A percentile compares a stretch with the other conserved stretches of the same genome.
These are phyloP conservation scores for Dryas octopetala DNA, from an alignment of 306 rosid species.

Conservation along the genomic window DNA sequence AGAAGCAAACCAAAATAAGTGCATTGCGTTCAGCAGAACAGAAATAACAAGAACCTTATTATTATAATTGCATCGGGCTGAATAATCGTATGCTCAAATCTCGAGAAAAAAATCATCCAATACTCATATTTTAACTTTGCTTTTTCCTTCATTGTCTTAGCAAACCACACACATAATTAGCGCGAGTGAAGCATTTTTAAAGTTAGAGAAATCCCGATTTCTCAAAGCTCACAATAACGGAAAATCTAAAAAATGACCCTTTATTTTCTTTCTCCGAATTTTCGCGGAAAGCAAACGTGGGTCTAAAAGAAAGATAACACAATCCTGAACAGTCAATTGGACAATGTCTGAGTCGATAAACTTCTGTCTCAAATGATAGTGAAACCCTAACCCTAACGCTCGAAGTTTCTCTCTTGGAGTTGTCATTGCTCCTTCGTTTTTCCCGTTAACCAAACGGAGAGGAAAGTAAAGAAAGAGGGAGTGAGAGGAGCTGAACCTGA, in stretches of 20 bases:
- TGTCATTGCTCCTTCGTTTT: not conserved
- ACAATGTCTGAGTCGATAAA: not conserved
- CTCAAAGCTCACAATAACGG: not conserved
- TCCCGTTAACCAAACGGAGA: conserved; percentile 22
- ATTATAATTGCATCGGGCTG: not conserved
- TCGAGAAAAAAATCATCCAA: not conserved
- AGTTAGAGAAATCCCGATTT: too few relatives aligned
- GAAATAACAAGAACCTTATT: not conserved
- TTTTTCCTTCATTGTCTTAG: too few relatives aligned
- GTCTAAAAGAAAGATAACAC: not conserved
- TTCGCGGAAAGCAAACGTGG: not conserved
- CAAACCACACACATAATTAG: too few relatives aligned
- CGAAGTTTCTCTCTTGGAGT: not conserved
- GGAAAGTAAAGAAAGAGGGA: not conserved
- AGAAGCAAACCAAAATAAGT: not conserved
- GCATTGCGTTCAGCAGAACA: not conserved
- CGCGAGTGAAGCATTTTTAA: too few relatives aligned
- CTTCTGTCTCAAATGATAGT: not conserved
- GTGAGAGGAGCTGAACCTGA: conserved; percentile 52
- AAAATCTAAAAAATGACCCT: not conserved
- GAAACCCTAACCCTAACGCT: conserved; percentile 10
- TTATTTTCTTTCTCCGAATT: not conserved
- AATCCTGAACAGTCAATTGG: not conserved
- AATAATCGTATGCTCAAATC: not conserved
- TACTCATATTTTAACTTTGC: not conserved